phyloP scores from a whole-genome alignment of 2,329 filamentous ascomycete genomes.

The Thermomyces lanuginosus region DNA sequence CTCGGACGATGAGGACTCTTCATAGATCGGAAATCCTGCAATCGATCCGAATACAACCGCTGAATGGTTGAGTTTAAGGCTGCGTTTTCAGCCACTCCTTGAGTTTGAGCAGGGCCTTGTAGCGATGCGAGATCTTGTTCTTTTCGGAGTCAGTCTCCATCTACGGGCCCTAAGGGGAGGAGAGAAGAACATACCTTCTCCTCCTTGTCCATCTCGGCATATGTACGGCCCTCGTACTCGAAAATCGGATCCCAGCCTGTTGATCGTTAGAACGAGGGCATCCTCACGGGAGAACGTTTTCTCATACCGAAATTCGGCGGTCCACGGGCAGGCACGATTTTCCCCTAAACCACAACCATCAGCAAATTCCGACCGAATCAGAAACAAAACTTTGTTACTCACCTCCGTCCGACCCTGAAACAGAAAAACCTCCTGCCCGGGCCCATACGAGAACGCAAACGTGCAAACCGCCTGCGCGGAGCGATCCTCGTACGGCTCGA shows the following conservation, averaged over 20 bases:
- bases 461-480: slow-evolving; percentile 87
- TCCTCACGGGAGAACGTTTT: background rate
- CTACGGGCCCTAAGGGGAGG: background rate
- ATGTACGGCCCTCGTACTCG: slow-evolving; percentile 80
- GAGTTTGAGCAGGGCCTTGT: slow-evolving; percentile 71
- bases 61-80: too few species aligned
- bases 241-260: slow-evolving; percentile 93
- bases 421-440: slow-evolving; percentile 64
- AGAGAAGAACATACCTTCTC: slow-evolving; percentile 52
- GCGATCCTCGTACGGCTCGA: slow-evolving; percentile 79
- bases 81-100: slow-evolving; percentile 49
- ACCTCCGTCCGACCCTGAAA: slow-evolving; percentile 85
- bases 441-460: slow-evolving; percentile 79
- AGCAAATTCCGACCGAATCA: too few species aligned
- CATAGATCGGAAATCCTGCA: too few species aligned
- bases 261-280: background rate
- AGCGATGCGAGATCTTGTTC: slow-evolving; percentile 87
- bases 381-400: slow-evolving; percentile 1
- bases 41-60: too few species aligned
- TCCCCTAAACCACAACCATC: slow-evolving; percentile 38
- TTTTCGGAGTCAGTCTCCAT: slow-evolving; percentile 7
- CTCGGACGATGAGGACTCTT: too few species aligned
- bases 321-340: slow-evolving; percentile 71
- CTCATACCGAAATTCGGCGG: slow-evolving; percentile 59
- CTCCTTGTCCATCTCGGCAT: slow-evolving; percentile 87